Base-by-base conservation (phyloP, 2,329 filamentous ascomycete species). In the Cucurbitaria berberidis region DNA sequence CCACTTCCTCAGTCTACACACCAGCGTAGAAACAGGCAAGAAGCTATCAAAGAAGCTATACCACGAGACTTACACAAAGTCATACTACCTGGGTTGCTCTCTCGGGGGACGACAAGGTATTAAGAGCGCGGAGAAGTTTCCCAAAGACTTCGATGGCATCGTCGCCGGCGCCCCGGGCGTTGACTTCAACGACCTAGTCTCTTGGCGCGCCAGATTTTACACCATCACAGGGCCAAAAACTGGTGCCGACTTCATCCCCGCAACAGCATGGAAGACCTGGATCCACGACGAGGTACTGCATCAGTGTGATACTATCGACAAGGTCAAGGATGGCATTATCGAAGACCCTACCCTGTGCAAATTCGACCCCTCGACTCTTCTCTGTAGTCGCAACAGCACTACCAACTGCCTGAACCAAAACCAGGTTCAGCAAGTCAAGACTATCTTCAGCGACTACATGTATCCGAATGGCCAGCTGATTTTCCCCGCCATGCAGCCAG, bases 271-370 rank as follows among this genome's bases (percentile, higher is more conserved):
- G 69, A 57, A 64, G 29, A 60, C 60, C 1, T 60, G 62, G 50
- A 77, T 81, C 16, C 76, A 80, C 54, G 59, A 74, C 7, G 75
- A 78, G 45, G 70, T 81, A n/a, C 57, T 83, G 16, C 63, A 64
- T 1, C 80, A 82, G 59, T 84, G 81, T 61, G 81, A 83, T 61
- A 64, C 62, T 1, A 66, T 81, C 11, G 81, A 83, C 57, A 77
- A 77, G 8, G 77, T 78, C 3, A 54, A 69, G 13, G 82, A 84
- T 59, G 78, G 78, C 3, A 77, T 82, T 38, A 72, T 81, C 45
- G 77, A 77, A 53, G 76, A 80, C 57, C 74, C 79, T 0, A 66
- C 64, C 1, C 63, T 76, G 5, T 70, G 66, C 51, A 64, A 43
- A 69, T 79, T 70, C 49, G 66, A 43, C 8, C 76, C 78, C 15